A percentile compares a stretch with the other conserved stretches of the same genome.
phyloP scores from a whole-genome alignment of 805 yeast species.

The Barnettozyma botsteinii region DNA sequence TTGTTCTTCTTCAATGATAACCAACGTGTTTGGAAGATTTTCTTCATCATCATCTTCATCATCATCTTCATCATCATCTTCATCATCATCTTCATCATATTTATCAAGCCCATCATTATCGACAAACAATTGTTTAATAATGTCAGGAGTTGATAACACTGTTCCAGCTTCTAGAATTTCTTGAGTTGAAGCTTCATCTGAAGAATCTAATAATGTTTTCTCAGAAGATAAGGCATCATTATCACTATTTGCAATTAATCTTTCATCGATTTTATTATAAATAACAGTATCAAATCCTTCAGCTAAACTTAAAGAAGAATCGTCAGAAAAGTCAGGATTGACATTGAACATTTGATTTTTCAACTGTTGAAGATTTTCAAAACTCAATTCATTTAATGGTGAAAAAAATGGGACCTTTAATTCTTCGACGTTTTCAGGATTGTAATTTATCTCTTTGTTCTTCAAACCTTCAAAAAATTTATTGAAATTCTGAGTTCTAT shows the following conservation, averaged over 20 bases:
- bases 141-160: conserved; percentile 1
- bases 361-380: conserved; percentile 12
- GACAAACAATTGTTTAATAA: conserved; percentile 1
- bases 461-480: conserved; percentile 6
- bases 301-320: conserved; percentile 4
- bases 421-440: background rate
- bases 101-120: background rate
- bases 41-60: background rate
- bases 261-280: background rate
- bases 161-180: background rate
- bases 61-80: background rate
- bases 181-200: background rate
- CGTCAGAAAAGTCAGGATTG: conserved; percentile 11
- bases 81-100: background rate
- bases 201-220: background rate
- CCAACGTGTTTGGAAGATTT: too few relatives aligned
- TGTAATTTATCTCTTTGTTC: background rate
- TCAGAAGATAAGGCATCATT: background rate
- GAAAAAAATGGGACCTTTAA: conserved; percentile 9
- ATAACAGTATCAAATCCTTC: background rate
- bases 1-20: too few relatives aligned
- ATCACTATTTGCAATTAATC: background rate
- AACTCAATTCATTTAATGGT: conserved; percentile 15
- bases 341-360: conserved; percentile 6
- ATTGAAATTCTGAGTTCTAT: conserved; percentile 11